Conservation (phyloP, 805 yeast species). For the Candida easanensis region DNA sequence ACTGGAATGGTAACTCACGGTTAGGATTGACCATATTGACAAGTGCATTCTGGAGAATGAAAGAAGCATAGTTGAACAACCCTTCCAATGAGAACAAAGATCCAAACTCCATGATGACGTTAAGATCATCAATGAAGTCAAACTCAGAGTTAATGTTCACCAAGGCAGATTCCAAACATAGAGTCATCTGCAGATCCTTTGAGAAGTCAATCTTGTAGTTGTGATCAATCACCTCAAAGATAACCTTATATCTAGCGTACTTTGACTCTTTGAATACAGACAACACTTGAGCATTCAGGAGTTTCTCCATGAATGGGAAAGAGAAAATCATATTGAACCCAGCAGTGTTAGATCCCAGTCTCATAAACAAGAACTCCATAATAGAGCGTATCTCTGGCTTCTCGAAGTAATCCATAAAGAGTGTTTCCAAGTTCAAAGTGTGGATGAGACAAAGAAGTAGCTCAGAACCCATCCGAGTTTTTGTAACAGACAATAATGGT, state of each 20-base stretch:
- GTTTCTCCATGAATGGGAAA: constrained; percentile 3
- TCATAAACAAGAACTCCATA: constrained; percentile 16
- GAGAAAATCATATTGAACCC: background rate
- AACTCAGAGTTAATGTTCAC: constrained; percentile 14
- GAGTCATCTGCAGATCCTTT: constrained; percentile 18
- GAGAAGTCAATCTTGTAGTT: constrained; percentile 21
- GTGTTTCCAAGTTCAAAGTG: constrained; percentile 8
- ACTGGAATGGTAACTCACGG: constrained; percentile 7
- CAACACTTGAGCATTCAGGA: constrained; percentile 15
- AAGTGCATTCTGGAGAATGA: constrained; percentile 17
- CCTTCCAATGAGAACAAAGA: constrained; percentile 21
- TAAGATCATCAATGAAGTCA: constrained; percentile 13
- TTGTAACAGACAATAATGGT: constrained; percentile 7
- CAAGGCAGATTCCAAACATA: constrained; percentile 15
- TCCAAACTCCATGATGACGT: constrained; percentile 20
- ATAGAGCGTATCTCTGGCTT: background rate
- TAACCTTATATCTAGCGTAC: constrained; percentile 21
- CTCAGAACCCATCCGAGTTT: constrained; percentile 14
- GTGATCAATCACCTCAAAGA: constrained; percentile 28
- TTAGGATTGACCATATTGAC: constrained; percentile 17
- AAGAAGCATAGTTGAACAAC: constrained; percentile 15
- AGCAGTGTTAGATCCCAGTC: constrained; percentile 3
- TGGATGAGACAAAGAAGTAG: constrained; percentile 8
- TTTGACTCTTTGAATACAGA: constrained; percentile 17
- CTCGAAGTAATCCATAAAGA: constrained; percentile 8